These are phyloP conservation scores for Jatropha curcas DNA, from an alignment of 345 rosid species.

Conservation along the genomic window DNA sequence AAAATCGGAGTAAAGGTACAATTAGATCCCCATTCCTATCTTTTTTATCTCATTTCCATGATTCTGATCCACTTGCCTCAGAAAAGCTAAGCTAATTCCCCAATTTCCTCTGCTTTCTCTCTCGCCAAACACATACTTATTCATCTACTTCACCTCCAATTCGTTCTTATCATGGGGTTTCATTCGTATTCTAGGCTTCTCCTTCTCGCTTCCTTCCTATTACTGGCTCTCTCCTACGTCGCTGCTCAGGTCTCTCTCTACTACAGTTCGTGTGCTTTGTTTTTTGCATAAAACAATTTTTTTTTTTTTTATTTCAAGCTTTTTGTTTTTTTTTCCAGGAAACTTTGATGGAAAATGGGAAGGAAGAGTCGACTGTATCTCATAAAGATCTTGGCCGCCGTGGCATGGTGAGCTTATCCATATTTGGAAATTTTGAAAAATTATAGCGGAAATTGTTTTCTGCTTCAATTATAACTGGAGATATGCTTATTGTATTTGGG, in stretches of 20 bases:
- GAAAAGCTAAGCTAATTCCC: neutral
- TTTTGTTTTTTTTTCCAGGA: slow-evolving; percentile 40
- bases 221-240: slow-evolving; percentile 1
- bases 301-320: neutral
- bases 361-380: slow-evolving; percentile 47
- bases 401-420: slow-evolving; percentile 61
- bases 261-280: neutral
- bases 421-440: neutral
- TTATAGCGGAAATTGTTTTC: neutral
- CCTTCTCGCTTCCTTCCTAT: slow-evolving; percentile 1
- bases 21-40: neutral
- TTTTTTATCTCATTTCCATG: neutral
- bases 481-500: neutral
- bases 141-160: neutral
- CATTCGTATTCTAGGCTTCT: slow-evolving; percentile 7
- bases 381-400: slow-evolving; percentile 86
- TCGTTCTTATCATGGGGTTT: slow-evolving; percentile 22
- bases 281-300: too few relatives aligned
- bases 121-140: neutral
- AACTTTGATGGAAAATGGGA: slow-evolving; percentile 41
- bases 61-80: slow-evolving; percentile 1
- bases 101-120: neutral
- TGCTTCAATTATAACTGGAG: neutral
- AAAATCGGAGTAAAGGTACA: neutral
- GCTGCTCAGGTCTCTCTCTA: slow-evolving; percentile 23